These are phyloP conservation scores for Citrus sp. DNA, from an alignment of 345 rosid genomes.

Conservation along the genomic window DNA sequence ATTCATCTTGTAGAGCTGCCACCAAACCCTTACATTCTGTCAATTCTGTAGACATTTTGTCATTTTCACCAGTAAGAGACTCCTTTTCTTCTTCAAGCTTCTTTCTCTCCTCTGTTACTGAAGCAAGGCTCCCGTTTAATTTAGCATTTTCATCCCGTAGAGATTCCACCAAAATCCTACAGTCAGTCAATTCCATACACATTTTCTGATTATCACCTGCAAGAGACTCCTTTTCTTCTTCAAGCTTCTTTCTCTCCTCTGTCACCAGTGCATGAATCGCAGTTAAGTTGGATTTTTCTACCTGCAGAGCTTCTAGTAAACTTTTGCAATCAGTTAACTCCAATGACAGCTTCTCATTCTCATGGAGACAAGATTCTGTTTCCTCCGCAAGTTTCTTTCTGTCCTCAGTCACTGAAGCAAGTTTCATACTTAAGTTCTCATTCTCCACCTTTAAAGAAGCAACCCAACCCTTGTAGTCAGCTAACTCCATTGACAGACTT, in stretches of 20 bases:
- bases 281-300: slow-evolving; percentile 40
- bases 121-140: slow-evolving; percentile 40
- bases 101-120: slow-evolving; percentile 40
- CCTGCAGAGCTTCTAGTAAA: slow-evolving; percentile 46
- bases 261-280: slow-evolving; percentile 32
- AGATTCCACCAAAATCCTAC: slow-evolving; percentile 41
- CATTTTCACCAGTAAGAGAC: slow-evolving; percentile 44
- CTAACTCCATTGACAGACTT: slow-evolving; percentile 42
- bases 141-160: slow-evolving; percentile 48
- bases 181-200: slow-evolving; percentile 41
- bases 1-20: slow-evolving; percentile 51
- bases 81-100: slow-evolving; percentile 56
- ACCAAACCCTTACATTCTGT: slow-evolving; percentile 45
- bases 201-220: slow-evolving; percentile 40
- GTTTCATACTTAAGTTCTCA: slow-evolving; percentile 39
- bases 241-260: slow-evolving; percentile 43
- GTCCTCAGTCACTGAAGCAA: slow-evolving; percentile 51
- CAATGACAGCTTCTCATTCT: slow-evolving; percentile 48
- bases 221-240: slow-evolving; percentile 52
- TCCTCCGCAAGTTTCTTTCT: slow-evolving; percentile 44
- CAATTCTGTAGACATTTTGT: slow-evolving; percentile 47
- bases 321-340: slow-evolving; percentile 60
- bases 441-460: slow-evolving; percentile 50
- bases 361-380: slow-evolving; percentile 28
- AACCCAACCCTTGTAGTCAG: slow-evolving; percentile 39